These are phyloP conservation scores for Tolypocladium cylindrosporum DNA, from an alignment of 2,329 filamentous ascomycete genomes.

Conservation along the genomic window DNA sequence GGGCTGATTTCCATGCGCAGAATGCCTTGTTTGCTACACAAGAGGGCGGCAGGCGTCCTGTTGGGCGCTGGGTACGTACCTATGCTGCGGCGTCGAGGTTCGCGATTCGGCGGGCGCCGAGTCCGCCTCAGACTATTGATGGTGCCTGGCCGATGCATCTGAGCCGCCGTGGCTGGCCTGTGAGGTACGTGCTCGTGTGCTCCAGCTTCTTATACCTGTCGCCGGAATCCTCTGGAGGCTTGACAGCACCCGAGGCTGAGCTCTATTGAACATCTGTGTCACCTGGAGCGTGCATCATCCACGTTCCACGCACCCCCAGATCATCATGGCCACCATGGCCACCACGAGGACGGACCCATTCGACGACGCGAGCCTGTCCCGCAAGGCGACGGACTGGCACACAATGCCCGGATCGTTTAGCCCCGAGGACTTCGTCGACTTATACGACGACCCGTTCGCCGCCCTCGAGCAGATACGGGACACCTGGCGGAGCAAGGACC, in stretches of 20 bases:
- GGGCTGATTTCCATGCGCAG: background rate
- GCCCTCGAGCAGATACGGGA: slow-evolving; percentile 13
- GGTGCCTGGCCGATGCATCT: background rate
- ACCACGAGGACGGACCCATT: background rate
- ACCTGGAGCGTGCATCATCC: background rate
- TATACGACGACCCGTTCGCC: slow-evolving; percentile 18
- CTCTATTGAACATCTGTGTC: background rate
- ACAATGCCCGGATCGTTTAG: slow-evolving; percentile 19
- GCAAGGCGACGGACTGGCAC: slow-evolving; percentile 6
- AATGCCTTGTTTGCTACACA: background rate
- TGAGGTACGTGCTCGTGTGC: background rate
- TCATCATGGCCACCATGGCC: background rate
- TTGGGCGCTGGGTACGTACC: background rate
- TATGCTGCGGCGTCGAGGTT: background rate
- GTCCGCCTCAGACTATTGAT: background rate
- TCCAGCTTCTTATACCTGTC: background rate
- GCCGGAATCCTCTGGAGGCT: background rate
- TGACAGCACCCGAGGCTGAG: background rate
- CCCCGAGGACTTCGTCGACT: slow-evolving; percentile 19
- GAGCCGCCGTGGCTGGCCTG: background rate
- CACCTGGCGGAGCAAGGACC: slow-evolving; percentile 10
- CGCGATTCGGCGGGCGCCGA: background rate
- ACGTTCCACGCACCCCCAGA: too few species aligned
- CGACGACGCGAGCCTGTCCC: background rate
- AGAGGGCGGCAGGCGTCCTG: background rate